Conservation (phyloP, 2,329 filamentous ascomycete genomes). For the Ophiocordyceps australis region DNA sequence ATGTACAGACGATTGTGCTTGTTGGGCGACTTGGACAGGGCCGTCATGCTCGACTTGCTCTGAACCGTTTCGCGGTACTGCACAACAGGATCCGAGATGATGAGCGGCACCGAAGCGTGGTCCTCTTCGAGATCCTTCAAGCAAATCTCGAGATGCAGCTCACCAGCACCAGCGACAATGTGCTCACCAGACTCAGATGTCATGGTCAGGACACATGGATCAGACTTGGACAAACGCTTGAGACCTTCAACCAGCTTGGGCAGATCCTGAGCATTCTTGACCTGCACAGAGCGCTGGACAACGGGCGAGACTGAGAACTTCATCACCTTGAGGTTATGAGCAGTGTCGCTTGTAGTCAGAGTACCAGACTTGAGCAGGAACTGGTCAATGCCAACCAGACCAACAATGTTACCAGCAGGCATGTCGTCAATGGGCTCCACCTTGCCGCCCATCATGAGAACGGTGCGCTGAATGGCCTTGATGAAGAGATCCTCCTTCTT, state of each 20-base stretch:
- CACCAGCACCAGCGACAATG: slow-evolving; percentile 96
- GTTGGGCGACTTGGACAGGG: slow-evolving; percentile 98
- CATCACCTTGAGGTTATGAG: slow-evolving; percentile 99
- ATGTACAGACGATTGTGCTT: slow-evolving; percentile 99
- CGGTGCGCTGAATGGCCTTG: slow-evolving; percentile 98
- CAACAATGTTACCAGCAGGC: slow-evolving; percentile 98
- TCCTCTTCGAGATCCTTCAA: slow-evolving; percentile 99
- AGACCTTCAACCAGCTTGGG: slow-evolving; percentile 99
- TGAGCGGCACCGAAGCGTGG: slow-evolving; percentile 95
- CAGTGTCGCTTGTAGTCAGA: slow-evolving; percentile 88
- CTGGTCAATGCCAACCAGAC: slow-evolving; percentile 98
- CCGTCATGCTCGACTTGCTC: slow-evolving; percentile 76
- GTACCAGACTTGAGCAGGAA: slow-evolving; percentile 99
- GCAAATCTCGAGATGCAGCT: slow-evolving; percentile 99
- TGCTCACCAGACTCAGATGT: slow-evolving; percentile 93
- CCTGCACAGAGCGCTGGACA: slow-evolving; percentile 94
- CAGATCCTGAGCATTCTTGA: slow-evolving; percentile 99
- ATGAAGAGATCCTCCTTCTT: slow-evolving; percentile 99
- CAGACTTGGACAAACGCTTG: slow-evolving; percentile 99
- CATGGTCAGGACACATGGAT: slow-evolving; percentile 87
- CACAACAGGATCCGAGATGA: slow-evolving; percentile 95
- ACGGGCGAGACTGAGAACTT: slow-evolving; percentile 99
- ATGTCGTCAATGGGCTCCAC: slow-evolving; percentile 98
- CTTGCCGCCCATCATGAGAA: slow-evolving; percentile 99
- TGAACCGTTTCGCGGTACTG: slow-evolving; percentile 94